A percentile compares a stretch with the other conserved stretches of the same genome.
These are phyloP conservation scores for Fusarium veterinarium DNA, from an alignment of 2,329 filamentous ascomycete species.

Conservation along the genomic window DNA sequence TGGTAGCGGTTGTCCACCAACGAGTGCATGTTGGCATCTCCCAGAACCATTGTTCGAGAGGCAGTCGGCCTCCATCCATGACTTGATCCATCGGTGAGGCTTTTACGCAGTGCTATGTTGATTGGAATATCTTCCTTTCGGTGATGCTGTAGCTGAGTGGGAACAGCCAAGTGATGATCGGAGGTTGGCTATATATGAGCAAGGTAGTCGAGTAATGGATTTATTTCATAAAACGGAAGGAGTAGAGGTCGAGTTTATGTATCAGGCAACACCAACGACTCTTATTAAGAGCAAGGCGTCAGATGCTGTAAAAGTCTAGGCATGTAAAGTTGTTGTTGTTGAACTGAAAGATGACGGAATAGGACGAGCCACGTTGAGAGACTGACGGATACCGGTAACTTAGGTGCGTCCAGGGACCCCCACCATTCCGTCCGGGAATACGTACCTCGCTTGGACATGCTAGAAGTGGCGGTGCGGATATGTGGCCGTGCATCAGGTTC, in stretches of 20 bases:
- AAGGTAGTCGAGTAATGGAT: background rate
- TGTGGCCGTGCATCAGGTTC: conserved; percentile 23
- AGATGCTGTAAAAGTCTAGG: conserved; percentile 1
- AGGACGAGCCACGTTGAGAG: conserved; percentile 37
- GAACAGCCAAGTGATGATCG: conserved; percentile 12
- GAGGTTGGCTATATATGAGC: background rate
- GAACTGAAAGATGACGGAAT: conserved; percentile 31
- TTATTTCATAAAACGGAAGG: background rate
- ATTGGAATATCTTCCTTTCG: background rate
- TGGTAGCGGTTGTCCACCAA: conserved; percentile 95
- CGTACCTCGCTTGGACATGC: background rate
- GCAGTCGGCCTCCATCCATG: conserved; percentile 73
- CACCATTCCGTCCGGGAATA: conserved; percentile 1
- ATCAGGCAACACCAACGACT: background rate
- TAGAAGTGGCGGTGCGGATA: background rate
- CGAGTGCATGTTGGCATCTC: conserved; percentile 97
- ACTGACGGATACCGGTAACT: background rate
- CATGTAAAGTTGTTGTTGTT: background rate
- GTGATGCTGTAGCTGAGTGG: background rate
- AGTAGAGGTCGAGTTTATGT: background rate
- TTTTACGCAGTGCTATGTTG: background rate
- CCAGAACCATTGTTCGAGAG: conserved; percentile 97
- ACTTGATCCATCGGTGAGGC: conserved; percentile 64
- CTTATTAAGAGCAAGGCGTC: background rate
- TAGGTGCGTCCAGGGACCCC: background rate